These are phyloP conservation scores for Ceratobasidium sp. DNA, from an alignment of 1,284 basidiomycete genomes.

Conservation along the genomic window DNA sequence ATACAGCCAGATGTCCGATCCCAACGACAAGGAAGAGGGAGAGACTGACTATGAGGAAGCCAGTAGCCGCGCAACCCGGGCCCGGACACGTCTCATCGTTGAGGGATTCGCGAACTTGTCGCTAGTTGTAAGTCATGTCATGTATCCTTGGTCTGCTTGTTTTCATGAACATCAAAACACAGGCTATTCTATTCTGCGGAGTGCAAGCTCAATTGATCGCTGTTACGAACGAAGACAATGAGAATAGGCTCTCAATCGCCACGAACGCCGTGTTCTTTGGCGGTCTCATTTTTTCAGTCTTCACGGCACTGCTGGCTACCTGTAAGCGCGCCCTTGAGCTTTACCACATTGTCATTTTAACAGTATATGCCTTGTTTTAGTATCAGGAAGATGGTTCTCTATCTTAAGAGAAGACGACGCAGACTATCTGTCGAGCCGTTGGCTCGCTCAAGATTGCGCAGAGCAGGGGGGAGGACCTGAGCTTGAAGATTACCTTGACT, in stretches of 20 bases:
- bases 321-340: neutral
- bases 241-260: neutral
- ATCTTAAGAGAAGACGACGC: constrained; percentile 39
- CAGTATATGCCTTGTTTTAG: neutral
- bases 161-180: neutral
- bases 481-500: constrained; percentile 26
- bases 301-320: constrained; percentile 20
- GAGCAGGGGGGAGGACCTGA: constrained; percentile 8
- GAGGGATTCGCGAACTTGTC: constrained; percentile 37
- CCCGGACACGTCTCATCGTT: constrained; percentile 30
- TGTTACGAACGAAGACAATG: constrained; percentile 23
- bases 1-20: too few species aligned
- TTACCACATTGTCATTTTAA: constrained; percentile 19
- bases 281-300: constrained; percentile 36
- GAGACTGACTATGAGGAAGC: neutral
- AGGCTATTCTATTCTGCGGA: constrained; percentile 39
- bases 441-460: constrained; percentile 34
- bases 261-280: constrained; percentile 39
- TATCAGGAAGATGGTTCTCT: constrained; percentile 36
- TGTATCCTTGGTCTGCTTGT: neutral
- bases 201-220: constrained; percentile 38
- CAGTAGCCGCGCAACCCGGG: constrained; percentile 25
- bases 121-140: constrained; percentile 17
- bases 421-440: constrained; percentile 33
- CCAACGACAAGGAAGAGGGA: too few species aligned